Percentiles rank a stretch among this genome's conserved stretches.
These are phyloP conservation scores for Hyaloperonospora arabidopsidis DNA, from an alignment of 352 stramenopile genomes.

Conservation along the genomic window DNA sequence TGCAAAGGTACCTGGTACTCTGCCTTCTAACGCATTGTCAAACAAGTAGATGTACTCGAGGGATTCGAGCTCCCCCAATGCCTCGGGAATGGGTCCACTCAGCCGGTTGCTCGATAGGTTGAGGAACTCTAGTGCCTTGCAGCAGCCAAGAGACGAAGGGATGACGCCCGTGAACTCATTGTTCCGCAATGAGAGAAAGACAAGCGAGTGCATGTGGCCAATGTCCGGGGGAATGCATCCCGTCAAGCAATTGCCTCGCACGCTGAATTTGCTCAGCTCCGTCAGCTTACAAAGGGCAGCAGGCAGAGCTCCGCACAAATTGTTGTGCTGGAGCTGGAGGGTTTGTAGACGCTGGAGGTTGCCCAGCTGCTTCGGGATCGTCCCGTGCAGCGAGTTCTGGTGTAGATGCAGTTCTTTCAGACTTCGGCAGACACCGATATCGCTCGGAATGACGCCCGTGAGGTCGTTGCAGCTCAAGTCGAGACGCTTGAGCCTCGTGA, in stretches of 20 bases:
- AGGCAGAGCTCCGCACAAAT: slow-evolving; percentile 49
- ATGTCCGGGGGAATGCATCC: slow-evolving; percentile 56
- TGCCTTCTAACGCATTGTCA: slow-evolving; percentile 69
- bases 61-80: slow-evolving; percentile 61
- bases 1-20: slow-evolving; percentile 55
- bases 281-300: slow-evolving; percentile 44
- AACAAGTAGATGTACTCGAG: slow-evolving; percentile 84
- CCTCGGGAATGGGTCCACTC: slow-evolving; percentile 56
- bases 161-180: slow-evolving; percentile 69
- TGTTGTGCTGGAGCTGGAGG: slow-evolving; percentile 81
- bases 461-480: slow-evolving; percentile 83
- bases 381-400: slow-evolving; percentile 67
- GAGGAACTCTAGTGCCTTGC: slow-evolving; percentile 76
- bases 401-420: slow-evolving; percentile 74
- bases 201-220: slow-evolving; percentile 53
- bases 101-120: slow-evolving; percentile 82
- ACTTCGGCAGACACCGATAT: slow-evolving; percentile 42
- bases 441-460: slow-evolving; percentile 35
- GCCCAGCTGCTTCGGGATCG: slow-evolving; percentile 45
- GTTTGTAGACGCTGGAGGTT: slow-evolving; percentile 53
- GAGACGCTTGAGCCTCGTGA: slow-evolving; percentile 45
- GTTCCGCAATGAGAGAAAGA: slow-evolving; percentile 81
- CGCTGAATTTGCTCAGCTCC: slow-evolving; percentile 58
- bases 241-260: slow-evolving; percentile 72
- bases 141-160: slow-evolving; percentile 55